These are phyloP conservation scores for Wickerhamiella galacta DNA, from an alignment of 805 yeast genomes.

Conservation along the genomic window DNA sequence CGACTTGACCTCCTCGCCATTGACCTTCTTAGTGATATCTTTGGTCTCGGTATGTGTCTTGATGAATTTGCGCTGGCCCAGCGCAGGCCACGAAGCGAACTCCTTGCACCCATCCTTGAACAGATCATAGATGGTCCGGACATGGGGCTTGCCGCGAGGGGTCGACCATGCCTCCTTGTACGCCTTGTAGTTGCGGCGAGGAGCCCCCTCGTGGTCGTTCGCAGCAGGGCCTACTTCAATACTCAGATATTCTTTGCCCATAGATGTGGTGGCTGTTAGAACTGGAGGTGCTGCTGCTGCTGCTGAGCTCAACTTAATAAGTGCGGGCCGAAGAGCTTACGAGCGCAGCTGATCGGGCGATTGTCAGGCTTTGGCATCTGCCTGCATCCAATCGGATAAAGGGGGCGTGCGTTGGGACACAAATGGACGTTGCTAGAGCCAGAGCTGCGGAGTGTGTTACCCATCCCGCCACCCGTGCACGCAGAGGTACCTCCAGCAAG, in stretches of 20 bases:
- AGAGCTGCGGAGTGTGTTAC: too few relatives aligned
- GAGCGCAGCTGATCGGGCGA: too few relatives aligned
- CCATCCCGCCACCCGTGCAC: too few relatives aligned
- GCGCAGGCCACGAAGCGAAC: constrained; percentile 36
- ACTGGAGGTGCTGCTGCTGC: too few relatives aligned
- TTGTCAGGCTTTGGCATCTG: too few relatives aligned
- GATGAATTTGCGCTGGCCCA: constrained; percentile 65
- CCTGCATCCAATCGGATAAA: too few relatives aligned
- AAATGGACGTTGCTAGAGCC: too few relatives aligned
- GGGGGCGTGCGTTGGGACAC: too few relatives aligned
- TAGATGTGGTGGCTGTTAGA: too few relatives aligned
- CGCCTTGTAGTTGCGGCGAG: constrained; percentile 20
- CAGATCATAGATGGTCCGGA: constrained; percentile 47
- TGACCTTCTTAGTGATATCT: constrained; percentile 52
- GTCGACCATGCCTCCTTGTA: constrained; percentile 29
- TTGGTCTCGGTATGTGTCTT: constrained; percentile 67
- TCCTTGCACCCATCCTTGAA: constrained; percentile 42
- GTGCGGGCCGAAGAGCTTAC: too few relatives aligned
- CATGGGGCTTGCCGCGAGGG: constrained; percentile 47
- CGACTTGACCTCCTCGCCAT: constrained; percentile 55
- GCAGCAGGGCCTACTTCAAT: constrained; percentile 21
- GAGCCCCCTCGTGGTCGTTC: constrained; percentile 22
- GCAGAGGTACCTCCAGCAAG: too few relatives aligned
- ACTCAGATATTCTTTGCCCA: constrained; percentile 9
- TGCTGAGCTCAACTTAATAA: too few relatives aligned